These are phyloP conservation scores for Hydnum rufescens DNA, from an alignment of 768 basidiomycete genomes.

Conservation along the genomic window DNA sequence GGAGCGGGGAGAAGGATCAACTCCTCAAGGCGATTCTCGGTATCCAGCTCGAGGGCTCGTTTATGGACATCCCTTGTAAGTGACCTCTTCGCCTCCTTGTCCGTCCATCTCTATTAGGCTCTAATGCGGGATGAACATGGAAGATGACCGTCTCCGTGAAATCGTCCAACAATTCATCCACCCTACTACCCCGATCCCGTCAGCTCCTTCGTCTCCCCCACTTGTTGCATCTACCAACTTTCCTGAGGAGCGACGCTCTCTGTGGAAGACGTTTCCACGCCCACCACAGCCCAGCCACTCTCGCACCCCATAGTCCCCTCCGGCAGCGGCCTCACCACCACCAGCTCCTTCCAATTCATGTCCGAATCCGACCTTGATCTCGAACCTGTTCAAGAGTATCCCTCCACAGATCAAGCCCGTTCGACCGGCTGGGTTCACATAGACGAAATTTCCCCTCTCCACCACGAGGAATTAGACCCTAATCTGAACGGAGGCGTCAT, in stretches of 20 bases:
- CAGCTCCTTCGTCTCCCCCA: constrained; percentile 2
- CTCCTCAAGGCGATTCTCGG: constrained; percentile 30
- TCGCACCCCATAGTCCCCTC: background rate
- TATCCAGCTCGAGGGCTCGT: constrained; percentile 35
- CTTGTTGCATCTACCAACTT: background rate
- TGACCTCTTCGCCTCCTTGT: constrained; percentile 4
- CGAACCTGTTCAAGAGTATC: background rate
- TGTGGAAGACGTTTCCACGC: background rate
- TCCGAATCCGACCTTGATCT: background rate
- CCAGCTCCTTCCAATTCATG: constrained; percentile 51
- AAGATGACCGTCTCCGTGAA: constrained; percentile 43
- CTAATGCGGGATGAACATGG: background rate
- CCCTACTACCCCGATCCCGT: constrained; percentile 20
- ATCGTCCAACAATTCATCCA: constrained; percentile 34
- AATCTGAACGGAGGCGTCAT: background rate
- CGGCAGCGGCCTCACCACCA: constrained; percentile 3
- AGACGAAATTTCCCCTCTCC: background rate
- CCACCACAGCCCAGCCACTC: background rate
- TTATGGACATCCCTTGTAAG: constrained; percentile 47
- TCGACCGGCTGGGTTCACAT: background rate
- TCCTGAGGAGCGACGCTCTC: background rate
- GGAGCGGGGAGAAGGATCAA: constrained; percentile 24
- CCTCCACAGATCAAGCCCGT: background rate
- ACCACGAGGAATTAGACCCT: background rate
- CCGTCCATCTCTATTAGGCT: background rate